Evolutionary conservation across 2,329 filamentous ascomycete species (phyloP).

Genomic region (Stemphylium vesicarium): DNA sequence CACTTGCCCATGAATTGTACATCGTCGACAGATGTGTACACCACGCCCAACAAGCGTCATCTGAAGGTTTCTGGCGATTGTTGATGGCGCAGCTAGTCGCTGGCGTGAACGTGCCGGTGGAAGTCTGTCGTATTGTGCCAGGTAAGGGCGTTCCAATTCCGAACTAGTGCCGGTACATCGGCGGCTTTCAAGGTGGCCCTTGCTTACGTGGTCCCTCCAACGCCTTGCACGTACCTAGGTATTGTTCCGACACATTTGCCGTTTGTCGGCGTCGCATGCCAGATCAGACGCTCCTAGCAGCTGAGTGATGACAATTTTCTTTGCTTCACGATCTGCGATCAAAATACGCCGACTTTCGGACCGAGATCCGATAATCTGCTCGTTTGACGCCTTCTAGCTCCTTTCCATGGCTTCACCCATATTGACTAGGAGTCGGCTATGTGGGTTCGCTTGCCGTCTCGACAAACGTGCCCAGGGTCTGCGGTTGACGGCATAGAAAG

Average conservation of each 20-base stretch:
- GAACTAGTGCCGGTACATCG: conserved; percentile 1
- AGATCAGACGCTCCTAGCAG: neutral
- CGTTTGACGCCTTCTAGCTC: neutral
- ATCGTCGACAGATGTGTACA: neutral
- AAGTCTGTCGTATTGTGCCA: neutral
- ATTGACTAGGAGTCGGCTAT: neutral
- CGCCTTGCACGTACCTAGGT: neutral
- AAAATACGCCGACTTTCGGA: neutral
- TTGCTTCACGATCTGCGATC: neutral
- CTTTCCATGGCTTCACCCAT: neutral
- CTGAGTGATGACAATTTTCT: neutral
- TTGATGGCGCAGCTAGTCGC: neutral
- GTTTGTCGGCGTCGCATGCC: neutral
- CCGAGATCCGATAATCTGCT: neutral
- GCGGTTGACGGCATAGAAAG: neutral
- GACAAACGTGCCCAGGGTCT: neutral
- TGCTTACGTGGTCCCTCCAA: neutral
- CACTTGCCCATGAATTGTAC: neutral
- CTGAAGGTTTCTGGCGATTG: neutral
- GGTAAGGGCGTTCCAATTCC: neutral
- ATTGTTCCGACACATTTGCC: conserved; percentile 1
- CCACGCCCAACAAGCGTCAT: neutral
- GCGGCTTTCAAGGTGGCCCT: neutral
- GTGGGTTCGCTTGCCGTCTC: neutral
- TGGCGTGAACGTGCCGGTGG: neutral